These are phyloP conservation scores for Leccinum broughii DNA, from an alignment of 768 basidiomycete genomes.

Conservation along the genomic window DNA sequence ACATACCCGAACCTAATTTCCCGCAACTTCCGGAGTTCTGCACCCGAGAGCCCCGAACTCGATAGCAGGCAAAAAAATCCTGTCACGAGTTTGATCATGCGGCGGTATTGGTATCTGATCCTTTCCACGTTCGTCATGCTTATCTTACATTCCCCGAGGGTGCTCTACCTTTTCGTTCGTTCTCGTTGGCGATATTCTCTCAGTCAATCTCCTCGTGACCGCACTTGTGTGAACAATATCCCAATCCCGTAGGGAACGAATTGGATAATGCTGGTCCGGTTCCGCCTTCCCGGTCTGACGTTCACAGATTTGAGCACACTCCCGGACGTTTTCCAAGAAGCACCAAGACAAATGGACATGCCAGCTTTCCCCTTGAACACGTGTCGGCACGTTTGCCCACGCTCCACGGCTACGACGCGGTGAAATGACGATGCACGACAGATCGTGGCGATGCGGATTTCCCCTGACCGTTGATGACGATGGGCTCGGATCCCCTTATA, in stretches of 20 bases:
- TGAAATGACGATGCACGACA: not conserved
- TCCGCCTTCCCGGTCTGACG: not conserved
- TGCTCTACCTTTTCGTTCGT: not conserved
- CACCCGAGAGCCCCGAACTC: not conserved
- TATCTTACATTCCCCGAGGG: not conserved
- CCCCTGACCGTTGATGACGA: not conserved
- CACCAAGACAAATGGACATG: not conserved
- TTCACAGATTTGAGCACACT: not conserved
- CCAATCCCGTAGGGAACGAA: not conserved
- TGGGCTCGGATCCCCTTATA: not conserved
- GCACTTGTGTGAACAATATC: not conserved
- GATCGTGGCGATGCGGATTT: not conserved
- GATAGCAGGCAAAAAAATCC: not conserved
- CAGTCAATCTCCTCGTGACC: not conserved
- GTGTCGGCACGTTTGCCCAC: not conserved
- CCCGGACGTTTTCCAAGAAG: not conserved
- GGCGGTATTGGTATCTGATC: not conserved
- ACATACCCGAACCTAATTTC: not conserved
- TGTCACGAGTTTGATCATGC: not conserved
- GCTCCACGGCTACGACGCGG: not conserved
- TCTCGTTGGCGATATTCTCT: not conserved
- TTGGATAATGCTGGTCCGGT: not conserved
- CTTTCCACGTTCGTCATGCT: not conserved
- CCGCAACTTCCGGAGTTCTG: not conserved
- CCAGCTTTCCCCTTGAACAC: not conserved